Conservation (phyloP, 2,329 filamentous ascomycete species). For the Scleromitrula shiraiana region DNA sequence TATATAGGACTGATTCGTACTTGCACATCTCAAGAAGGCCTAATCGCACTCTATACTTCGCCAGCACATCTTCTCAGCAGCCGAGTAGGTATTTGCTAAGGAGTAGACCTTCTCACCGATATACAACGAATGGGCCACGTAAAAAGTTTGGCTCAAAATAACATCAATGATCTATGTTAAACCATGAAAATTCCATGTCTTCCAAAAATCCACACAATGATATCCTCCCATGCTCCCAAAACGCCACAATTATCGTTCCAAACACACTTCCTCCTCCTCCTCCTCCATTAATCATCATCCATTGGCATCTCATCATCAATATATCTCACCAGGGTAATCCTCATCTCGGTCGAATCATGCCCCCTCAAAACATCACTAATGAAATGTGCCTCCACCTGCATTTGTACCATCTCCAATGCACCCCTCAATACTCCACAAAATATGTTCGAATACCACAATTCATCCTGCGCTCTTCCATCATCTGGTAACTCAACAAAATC, state of each 20-base stretch:
- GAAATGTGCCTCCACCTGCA: slow-evolving; percentile 97
- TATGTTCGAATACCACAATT: slow-evolving; percentile 98
- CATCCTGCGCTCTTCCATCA: slow-evolving; percentile 89
- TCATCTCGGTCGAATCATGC: slow-evolving; percentile 95
- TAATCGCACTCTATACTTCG: no score
- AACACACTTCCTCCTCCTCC: neutral
- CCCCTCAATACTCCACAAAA: slow-evolving; percentile 88
- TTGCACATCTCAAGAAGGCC: no score
- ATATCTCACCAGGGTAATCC: slow-evolving; percentile 82
- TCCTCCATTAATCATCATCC: slow-evolving; percentile 67
- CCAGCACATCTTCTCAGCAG: no score
- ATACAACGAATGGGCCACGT: no score
- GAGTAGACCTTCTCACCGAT: no score
- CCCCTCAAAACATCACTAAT: slow-evolving; percentile 88
- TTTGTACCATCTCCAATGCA: slow-evolving; percentile 96
- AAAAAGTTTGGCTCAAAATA: no score
- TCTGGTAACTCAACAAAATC: slow-evolving; percentile 98
- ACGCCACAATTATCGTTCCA: slow-evolving; percentile 5
- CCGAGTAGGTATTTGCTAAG: no score
- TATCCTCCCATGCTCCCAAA: slow-evolving; percentile 1
- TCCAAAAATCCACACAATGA: slow-evolving; percentile 6
- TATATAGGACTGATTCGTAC: no score
- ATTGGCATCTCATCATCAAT: slow-evolving; percentile 97
- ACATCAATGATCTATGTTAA: slow-evolving; percentile 1
- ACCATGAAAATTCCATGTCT: slow-evolving; percentile 1